Percentiles rank a stretch among this genome's conserved stretches.
Evolutionary conservation across 2,329 filamentous ascomycete genomes (phyloP).

Genomic region (Penicillium thymicola): DNA sequence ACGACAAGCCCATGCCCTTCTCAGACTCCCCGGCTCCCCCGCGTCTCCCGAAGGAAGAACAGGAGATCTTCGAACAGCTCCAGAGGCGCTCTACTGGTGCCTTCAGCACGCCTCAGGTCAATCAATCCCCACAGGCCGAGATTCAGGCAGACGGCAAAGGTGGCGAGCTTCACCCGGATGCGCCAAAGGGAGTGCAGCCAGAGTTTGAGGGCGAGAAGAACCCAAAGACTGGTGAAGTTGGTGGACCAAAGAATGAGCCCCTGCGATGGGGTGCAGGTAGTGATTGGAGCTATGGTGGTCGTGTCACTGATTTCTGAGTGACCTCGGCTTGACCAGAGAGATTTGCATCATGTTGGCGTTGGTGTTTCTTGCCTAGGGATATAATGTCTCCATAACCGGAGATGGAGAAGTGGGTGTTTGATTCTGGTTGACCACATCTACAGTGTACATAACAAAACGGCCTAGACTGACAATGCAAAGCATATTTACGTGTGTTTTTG

Average conservation of each 20-base stretch:
- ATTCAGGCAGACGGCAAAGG: conserved; percentile 57
- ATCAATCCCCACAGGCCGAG: conserved; percentile 49
- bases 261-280: conserved; percentile 75
- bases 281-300: conserved; percentile 91
- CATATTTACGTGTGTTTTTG: background rate
- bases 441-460: conserved; percentile 3
- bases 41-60: conserved; percentile 80
- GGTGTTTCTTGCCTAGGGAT: conserved; percentile 6
- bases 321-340: background rate
- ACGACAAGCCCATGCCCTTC: conserved; percentile 35
- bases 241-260: conserved; percentile 96
- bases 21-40: conserved; percentile 66
- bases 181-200: conserved; percentile 73
- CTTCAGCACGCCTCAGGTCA: conserved; percentile 65
- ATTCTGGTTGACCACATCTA: background rate
- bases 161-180: conserved; percentile 66
- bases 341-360: conserved; percentile 26
- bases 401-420: background rate
- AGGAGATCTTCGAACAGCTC: conserved; percentile 85
- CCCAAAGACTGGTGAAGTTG: conserved; percentile 90
- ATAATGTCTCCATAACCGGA: background rate
- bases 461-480: background rate
- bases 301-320: conserved; percentile 80
- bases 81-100: conserved; percentile 73
- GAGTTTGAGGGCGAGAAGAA: conserved; percentile 93